These are phyloP conservation scores for Solanum rostratum DNA, from an alignment of 257 asterid species.

Conservation along the genomic window DNA sequence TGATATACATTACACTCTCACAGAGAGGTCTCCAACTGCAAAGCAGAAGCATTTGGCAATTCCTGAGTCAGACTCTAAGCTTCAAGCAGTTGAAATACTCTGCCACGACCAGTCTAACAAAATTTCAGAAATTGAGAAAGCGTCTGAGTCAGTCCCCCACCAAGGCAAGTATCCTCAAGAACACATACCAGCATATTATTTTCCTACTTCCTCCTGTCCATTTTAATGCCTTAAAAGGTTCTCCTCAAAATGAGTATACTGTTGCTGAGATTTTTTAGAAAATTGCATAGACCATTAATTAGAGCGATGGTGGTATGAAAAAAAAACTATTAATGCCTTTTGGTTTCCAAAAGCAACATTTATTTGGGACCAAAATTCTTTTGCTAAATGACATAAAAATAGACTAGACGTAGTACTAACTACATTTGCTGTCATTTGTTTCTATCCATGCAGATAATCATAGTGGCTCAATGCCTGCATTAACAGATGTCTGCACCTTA, in stretches of 20 bases:
- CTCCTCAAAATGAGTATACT: neutral
- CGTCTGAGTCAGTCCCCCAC: conserved; percentile 4
- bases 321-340: neutral
- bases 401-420: neutral
- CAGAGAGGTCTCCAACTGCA: conserved; percentile 14
- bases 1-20: conserved; percentile 4
- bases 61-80: conserved; percentile 6
- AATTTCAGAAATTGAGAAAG: conserved; percentile 14
- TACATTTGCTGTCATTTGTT: neutral
- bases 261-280: neutral
- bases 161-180: conserved; percentile 25
- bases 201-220: neutral
- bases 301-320: neutral
- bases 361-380: neutral
- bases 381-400: neutral
- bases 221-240: neutral
- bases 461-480: conserved; percentile 16
- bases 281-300: neutral
- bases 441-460: conserved; percentile 25
- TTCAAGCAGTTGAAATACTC: conserved; percentile 14
- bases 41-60: conserved; percentile 13
- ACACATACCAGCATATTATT: neutral
- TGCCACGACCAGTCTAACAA: conserved; percentile 12
- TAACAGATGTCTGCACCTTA: conserved; percentile 16
- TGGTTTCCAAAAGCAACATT: neutral